Conservation (phyloP, 179 eudicot species). For the Nepenthes alata region DNA sequence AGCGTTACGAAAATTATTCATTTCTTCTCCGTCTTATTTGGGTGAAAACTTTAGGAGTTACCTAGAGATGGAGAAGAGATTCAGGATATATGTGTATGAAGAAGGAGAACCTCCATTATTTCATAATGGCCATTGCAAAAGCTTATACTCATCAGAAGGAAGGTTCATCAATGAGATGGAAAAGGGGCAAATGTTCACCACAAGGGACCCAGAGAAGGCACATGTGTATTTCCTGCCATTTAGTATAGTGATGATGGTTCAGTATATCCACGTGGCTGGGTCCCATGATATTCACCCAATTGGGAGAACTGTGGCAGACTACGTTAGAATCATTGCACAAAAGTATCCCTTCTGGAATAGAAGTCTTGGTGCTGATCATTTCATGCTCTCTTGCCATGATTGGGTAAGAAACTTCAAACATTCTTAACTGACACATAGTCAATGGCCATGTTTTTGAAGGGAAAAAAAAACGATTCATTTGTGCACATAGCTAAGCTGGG, state of each 20-base stretch:
- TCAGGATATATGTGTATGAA: slow-evolving; percentile 35
- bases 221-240: slow-evolving; percentile 37
- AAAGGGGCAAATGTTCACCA: slow-evolving; percentile 11
- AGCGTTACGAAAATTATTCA: neutral
- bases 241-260: slow-evolving; percentile 36
- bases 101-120: slow-evolving; percentile 46
- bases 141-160: slow-evolving; percentile 34
- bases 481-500: too few relatives aligned
- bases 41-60: slow-evolving; percentile 26
- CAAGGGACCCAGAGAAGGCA: slow-evolving; percentile 30
- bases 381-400: slow-evolving; percentile 36
- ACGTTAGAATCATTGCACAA: slow-evolving; percentile 5
- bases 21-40: too few relatives aligned
- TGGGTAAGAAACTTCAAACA: slow-evolving; percentile 14
- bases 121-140: slow-evolving; percentile 25
- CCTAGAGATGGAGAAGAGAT: slow-evolving; percentile 33
- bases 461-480: too few relatives aligned
- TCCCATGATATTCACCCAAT: slow-evolving; percentile 13
- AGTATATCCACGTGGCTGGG: slow-evolving; percentile 17
- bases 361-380: slow-evolving; percentile 25
- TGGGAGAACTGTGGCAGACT: slow-evolving; percentile 14
- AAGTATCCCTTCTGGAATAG: slow-evolving; percentile 24
- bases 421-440: too few relatives aligned
- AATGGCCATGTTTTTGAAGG: too few relatives aligned
- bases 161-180: slow-evolving; percentile 33